Conservation (phyloP, 1,139 yeast species). For the Yamadazyma triangularis region DNA sequence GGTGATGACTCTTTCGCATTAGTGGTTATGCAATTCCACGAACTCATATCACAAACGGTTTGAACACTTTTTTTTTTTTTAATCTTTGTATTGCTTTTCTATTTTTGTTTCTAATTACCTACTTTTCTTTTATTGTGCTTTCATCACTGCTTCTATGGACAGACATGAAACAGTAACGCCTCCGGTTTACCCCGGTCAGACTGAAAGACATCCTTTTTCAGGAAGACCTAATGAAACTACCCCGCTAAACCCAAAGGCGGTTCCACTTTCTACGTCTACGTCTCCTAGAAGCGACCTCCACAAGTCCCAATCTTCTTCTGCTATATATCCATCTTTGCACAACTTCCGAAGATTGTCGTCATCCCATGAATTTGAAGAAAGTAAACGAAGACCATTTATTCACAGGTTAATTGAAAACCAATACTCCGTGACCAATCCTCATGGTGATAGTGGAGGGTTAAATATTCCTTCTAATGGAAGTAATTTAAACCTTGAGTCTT, state of each 20-base stretch:
- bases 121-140: too few species aligned
- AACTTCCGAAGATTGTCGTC: background rate
- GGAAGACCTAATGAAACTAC: background rate
- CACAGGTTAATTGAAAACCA: background rate
- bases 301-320: background rate
- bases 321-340: background rate
- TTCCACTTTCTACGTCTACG: background rate
- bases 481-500: background rate
- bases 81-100: too few species aligned
- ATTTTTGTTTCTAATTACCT: too few species aligned
- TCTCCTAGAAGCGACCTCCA: background rate
- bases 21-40: too few species aligned
- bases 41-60: too few species aligned
- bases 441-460: background rate
- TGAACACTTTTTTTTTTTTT: too few species aligned
- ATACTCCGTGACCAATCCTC: conserved; percentile 1
- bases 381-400: background rate
- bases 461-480: too few species aligned
- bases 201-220: too few species aligned
- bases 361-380: background rate
- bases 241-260: background rate
- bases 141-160: too few species aligned
- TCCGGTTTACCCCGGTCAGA: too few species aligned
- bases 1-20: too few species aligned
- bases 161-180: too few species aligned